Evolutionary conservation across 768 basidiomycete species (phyloP), one percentile per base, ranked within the genome.

Genomic region (Russula griseocarnosa): DNA sequence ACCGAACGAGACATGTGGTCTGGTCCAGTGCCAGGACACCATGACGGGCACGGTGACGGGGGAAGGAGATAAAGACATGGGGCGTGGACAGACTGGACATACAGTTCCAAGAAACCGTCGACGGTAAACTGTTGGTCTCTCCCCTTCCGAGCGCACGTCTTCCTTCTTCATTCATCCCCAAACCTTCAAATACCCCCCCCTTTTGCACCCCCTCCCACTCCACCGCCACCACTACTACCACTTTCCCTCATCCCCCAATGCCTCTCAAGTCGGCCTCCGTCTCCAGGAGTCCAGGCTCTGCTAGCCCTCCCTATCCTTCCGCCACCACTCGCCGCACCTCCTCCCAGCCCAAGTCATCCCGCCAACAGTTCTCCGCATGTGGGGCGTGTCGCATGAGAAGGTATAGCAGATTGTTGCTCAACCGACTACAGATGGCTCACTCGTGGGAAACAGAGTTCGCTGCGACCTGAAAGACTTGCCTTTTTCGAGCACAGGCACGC

Each of bases 351-450:
- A 91, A 91, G 73, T 89, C 90, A 32, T 82, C 85, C 3, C 78
- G 90, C 65, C 87, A 90, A 70, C 91, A 96, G 69, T 92, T 92
- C 75, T 90, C 89, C n/a, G 94, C 94, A 9, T 96, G 94, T 73
- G 92, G 92, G 62, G 92, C 92, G 34, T 97, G 94, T 75, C 86
- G 92, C 65, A 91, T 91, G 85, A 77, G 94, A 73, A 83, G 94
- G 87, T 88, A 36, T 5, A 36, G 36, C 36, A 34, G 32, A 34
- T 50, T 10, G 34, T 10, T 38, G 16, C 30, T 5, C 30, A 22
- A 16, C 16, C 30, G 26, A 11, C 3, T 55, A 50, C 18, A 51
- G 42, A 16, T 1, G 58, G 63, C 42, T 62, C 62, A 46, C 57
- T 63, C 55, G 30, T 28, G 66, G 51, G 30, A 52, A 40, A 54